Evolutionary conservation across 2,329 filamentous ascomycete genomes (phyloP).

Genomic region (Pseudocercospora vitis): DNA sequence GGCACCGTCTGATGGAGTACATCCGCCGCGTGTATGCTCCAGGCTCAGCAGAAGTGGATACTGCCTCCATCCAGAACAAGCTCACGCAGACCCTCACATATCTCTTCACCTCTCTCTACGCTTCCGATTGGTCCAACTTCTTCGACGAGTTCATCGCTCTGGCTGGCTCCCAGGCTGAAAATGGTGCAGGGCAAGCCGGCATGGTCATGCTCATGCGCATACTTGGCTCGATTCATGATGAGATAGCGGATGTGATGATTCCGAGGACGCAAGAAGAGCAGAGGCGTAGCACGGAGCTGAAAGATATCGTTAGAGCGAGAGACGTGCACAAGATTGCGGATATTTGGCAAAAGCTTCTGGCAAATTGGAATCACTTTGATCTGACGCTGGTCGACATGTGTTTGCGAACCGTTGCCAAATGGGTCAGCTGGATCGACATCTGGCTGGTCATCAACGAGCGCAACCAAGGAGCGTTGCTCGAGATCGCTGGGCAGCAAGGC

Average conservation of each 20-base stretch:
- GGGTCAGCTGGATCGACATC: constrained; percentile 99
- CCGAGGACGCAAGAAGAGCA: constrained; percentile 74
- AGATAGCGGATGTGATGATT: constrained; percentile 91
- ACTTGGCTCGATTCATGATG: constrained; percentile 87
- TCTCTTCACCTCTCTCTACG: constrained; percentile 85
- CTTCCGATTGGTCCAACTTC: constrained; percentile 81
- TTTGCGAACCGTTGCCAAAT: constrained; percentile 87
- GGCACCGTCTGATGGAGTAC: constrained; percentile 79
- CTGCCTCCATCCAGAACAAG: constrained; percentile 85
- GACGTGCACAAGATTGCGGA: constrained; percentile 85
- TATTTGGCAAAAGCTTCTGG: constrained; percentile 89
- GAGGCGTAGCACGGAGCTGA: constrained; percentile 83
- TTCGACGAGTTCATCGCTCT: constrained; percentile 85
- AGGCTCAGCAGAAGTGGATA: constrained; percentile 60
- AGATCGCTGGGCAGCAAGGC: constrained; percentile 74
- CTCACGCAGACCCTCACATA: constrained; percentile 93
- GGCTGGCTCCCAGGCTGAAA: constrained; percentile 59
- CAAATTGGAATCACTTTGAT: constrained; percentile 67
- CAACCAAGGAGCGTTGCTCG: constrained; percentile 81
- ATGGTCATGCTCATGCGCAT: constrained; percentile 87
- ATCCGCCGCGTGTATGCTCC: constrained; percentile 72
- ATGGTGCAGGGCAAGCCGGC: constrained; percentile 67
- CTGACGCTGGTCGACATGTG: constrained; percentile 81
- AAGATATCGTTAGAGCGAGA: constrained; percentile 81
- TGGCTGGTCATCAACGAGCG: constrained; percentile 85